phyloP scores from a whole-genome alignment of 768 basidiomycete species.

The Scleroderma citrinum region DNA sequence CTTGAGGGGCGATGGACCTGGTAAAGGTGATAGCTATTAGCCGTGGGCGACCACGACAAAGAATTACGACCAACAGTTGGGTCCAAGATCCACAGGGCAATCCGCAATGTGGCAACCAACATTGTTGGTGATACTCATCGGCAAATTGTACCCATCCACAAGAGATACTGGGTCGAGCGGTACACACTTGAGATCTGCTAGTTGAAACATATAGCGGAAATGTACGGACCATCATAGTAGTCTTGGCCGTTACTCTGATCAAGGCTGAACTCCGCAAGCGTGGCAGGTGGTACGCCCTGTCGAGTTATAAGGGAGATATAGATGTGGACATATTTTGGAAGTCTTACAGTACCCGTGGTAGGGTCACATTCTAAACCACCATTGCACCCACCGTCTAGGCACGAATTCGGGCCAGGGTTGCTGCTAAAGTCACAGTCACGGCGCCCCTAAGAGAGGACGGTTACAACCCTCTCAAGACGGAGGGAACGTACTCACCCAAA shows the following conservation, averaged over 20 bases:
- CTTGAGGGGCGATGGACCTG: conserved; percentile 40
- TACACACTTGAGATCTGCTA: neutral
- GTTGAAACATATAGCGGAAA: neutral
- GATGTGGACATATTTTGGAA: neutral
- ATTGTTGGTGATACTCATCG: conserved; percentile 48
- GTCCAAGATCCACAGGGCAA: conserved; percentile 53
- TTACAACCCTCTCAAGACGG: neutral
- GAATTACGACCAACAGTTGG: conserved; percentile 36
- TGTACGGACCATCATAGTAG: conserved; percentile 46
- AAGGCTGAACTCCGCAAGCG: conserved; percentile 57
- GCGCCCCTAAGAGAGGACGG: conserved; percentile 28
- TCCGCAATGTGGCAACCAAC: conserved; percentile 46
- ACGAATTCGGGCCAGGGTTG: conserved; percentile 45
- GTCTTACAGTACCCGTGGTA: conserved; percentile 39
- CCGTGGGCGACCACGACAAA: neutral
- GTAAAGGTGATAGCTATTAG: neutral
- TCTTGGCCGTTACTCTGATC: conserved; percentile 37
- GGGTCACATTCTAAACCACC: conserved; percentile 55
- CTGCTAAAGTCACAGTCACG: conserved; percentile 53
- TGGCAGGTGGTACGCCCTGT: conserved; percentile 54
- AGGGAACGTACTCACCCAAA: conserved; percentile 37
- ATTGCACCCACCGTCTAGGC: conserved; percentile 56
- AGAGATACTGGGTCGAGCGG: conserved; percentile 40
- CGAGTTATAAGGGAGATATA: neutral
- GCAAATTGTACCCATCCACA: conserved; percentile 56